Evolutionary conservation across 768 basidiomycete genomes (phyloP), one percentile per base, ranked within the genome.

Genomic region (Podaxis sp.): DNA sequence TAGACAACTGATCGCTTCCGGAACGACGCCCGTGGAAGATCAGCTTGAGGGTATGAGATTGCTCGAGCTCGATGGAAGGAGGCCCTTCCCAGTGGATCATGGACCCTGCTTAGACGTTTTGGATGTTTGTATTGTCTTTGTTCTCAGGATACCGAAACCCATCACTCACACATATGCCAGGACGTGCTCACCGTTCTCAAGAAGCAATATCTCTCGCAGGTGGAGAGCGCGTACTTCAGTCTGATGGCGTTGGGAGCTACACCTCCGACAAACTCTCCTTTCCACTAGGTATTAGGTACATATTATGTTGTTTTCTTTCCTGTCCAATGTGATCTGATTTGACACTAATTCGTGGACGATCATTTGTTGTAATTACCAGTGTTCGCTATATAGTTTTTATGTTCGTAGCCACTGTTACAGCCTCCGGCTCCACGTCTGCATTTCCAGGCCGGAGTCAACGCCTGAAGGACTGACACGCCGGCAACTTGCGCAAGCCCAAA

Each of bases 1-100:
- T 21, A 14, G 60, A 44, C 18, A 40, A 48, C 23, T 40, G 11
- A 35, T 54, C 23, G 25, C 50, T 42, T 25, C 57, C 1, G 46
- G 50, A 27, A 18, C 50, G 4, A 59, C 58, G 21, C 11, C 50
- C 32, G 57, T 63, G 46, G 57, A 70, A 18, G 61, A 14, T 35
- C 64, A 67, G 9, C 63, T 72, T 62, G 65, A 67, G 37, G 71
- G 71, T 5, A 73, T 75, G 73, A 79, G 89, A 50, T 71, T 97
- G 5, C 75, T 96, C 48, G 95, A 97, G 71, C 76, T 98, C 50
- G 94, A 97, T 73, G 95, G 95, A 0, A 74, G 85, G 46, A 75
- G 95, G 47, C 73, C 70, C 7, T 91, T 91, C 2, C 93, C 95
- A 1, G 77, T 97, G 65, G 94, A 97, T 69, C 81, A 87, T 64